phyloP scores from a whole-genome alignment of 768 basidiomycete genomes.

The Leccinum longicurvipes region DNA sequence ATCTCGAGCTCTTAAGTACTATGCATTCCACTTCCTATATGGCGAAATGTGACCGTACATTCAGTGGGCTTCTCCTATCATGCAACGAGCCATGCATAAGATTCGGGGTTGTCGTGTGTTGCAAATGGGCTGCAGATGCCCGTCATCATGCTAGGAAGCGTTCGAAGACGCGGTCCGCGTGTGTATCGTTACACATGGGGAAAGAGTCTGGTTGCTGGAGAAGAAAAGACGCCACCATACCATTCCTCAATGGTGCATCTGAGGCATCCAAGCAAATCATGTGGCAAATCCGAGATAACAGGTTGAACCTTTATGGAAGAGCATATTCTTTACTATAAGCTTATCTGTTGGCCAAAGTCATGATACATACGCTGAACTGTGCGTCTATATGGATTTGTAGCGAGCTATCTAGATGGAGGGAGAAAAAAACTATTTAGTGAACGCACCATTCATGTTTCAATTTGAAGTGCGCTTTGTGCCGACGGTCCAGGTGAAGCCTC shows the following conservation, averaged over 20 bases:
- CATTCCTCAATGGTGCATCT: not conserved
- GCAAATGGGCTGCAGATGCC: not conserved
- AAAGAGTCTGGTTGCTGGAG: not conserved
- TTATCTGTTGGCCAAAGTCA: not conserved
- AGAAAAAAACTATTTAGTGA: not conserved
- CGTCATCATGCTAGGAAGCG: not conserved
- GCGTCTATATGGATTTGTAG: not conserved
- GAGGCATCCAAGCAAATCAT: not conserved
- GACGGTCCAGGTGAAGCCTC: too few species aligned
- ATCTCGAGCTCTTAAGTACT: constrained; percentile 1
- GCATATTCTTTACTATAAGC: not conserved
- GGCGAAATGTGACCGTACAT: not conserved
- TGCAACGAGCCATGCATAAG: not conserved
- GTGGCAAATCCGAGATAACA: not conserved
- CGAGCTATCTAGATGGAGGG: not conserved
- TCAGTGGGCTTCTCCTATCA: not conserved
- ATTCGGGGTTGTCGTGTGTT: not conserved
- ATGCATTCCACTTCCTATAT: not conserved
- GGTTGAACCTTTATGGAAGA: not conserved
- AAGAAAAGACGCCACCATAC: not conserved
- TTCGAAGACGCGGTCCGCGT: not conserved
- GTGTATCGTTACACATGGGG: not conserved
- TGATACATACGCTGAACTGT: not conserved
- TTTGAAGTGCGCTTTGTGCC: not conserved
- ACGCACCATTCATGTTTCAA: not conserved